Evolutionary conservation across 2,329 filamentous ascomycete species (phyloP).

Genomic region (Sporothrix brunneoviolacea): DNA sequence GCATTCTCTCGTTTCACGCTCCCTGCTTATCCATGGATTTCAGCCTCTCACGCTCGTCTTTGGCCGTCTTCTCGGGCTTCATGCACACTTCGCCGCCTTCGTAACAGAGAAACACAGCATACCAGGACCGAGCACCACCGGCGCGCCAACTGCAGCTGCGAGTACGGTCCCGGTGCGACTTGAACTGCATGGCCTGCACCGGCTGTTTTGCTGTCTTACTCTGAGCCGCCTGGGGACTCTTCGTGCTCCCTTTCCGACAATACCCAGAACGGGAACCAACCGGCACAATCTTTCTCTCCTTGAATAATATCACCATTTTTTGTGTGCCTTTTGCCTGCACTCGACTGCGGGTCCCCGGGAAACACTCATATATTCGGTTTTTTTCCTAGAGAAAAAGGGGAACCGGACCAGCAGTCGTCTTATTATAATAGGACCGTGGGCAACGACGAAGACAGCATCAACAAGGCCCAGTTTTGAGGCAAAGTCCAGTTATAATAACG

Average conservation of each 20-base stretch:
- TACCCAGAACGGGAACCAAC: too few relatives aligned
- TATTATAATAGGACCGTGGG: background rate
- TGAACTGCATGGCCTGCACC: background rate
- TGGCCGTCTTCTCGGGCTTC: background rate
- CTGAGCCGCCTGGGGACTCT: background rate
- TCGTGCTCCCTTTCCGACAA: background rate
- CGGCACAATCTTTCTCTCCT: background rate
- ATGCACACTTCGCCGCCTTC: background rate
- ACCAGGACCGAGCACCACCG: background rate
- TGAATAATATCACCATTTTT: background rate
- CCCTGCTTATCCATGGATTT: constrained; percentile 4
- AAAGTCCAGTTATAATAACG: constrained; percentile 2
- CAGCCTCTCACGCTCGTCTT: constrained; percentile 3
- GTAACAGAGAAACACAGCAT: background rate
- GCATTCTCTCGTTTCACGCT: constrained; percentile 6
- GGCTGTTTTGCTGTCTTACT: background rate
- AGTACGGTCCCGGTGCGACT: background rate
- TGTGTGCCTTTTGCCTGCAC: background rate
- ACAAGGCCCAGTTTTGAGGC: constrained; percentile 4
- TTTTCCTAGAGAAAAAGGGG: background rate
- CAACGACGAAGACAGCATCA: background rate
- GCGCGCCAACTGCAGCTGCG: background rate
- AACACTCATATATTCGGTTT: background rate
- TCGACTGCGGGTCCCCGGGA: constrained; percentile 6
- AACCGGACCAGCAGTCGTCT: background rate